A percentile compares a stretch with the other conserved stretches of the same genome.
These are phyloP conservation scores for Rhodotorula sphaerocarpa DNA, from an alignment of 768 basidiomycete genomes.

Conservation along the genomic window DNA sequence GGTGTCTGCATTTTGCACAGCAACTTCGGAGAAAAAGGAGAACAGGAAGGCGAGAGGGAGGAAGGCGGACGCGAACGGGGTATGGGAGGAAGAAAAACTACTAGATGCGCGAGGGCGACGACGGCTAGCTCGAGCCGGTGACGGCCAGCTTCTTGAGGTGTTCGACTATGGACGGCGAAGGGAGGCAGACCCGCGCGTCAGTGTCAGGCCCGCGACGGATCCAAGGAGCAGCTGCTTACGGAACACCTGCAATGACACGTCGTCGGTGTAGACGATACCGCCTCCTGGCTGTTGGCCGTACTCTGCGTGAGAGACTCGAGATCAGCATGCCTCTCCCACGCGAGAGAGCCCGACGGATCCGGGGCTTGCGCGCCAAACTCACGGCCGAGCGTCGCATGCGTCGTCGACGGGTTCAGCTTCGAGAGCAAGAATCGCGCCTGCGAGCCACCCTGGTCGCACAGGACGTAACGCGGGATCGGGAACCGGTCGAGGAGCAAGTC, in stretches of 20 bases:
- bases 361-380: not conserved
- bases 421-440: slow-evolving; percentile 96
- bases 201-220: not conserved
- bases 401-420: slow-evolving; percentile 95
- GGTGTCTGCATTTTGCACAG: too few species aligned
- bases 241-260: slow-evolving; percentile 94
- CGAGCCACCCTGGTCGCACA: slow-evolving; percentile 92
- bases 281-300: slow-evolving; percentile 72
- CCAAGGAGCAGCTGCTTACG: slow-evolving; percentile 40
- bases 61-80: too few species aligned
- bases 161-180: too few species aligned
- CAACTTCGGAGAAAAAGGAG: too few species aligned
- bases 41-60: too few species aligned
- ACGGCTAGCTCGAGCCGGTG: slow-evolving; percentile 29
- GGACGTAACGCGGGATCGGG: slow-evolving; percentile 95
- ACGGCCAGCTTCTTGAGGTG: slow-evolving; percentile 34
- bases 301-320: slow-evolving; percentile 56
- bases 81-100: too few species aligned
- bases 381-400: slow-evolving; percentile 67
- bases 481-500: slow-evolving; percentile 90
- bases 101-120: too few species aligned
- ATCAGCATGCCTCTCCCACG: not conserved
- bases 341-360: not conserved
- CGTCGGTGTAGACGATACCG: slow-evolving; percentile 95
- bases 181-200: not conserved